Evolutionary conservation across 2,329 filamentous ascomycete species (phyloP).

Genomic region (Colletotrichum sp.): DNA sequence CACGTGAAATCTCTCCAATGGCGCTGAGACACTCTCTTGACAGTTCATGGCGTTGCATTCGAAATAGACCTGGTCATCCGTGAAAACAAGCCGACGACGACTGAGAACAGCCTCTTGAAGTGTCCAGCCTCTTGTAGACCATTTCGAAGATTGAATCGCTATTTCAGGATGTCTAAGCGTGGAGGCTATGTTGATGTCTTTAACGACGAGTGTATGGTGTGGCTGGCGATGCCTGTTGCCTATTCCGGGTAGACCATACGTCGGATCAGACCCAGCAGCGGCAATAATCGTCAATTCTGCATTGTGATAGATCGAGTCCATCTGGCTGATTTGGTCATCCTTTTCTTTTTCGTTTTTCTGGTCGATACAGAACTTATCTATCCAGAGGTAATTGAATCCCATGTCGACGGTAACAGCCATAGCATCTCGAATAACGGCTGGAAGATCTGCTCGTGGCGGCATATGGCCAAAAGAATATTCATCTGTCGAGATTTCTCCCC

Average conservation of each 20-base stretch:
- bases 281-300: constrained; percentile 42
- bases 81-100: constrained; percentile 41
- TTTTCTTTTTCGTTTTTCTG: constrained; percentile 21
- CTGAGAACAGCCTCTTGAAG: constrained; percentile 43
- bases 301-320: constrained; percentile 42
- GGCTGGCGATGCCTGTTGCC: constrained; percentile 33
- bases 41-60: constrained; percentile 43
- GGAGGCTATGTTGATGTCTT: constrained; percentile 1
- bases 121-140: constrained; percentile 43
- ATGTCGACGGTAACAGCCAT: constrained; percentile 34
- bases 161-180: constrained; percentile 21
- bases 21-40: constrained; percentile 36
- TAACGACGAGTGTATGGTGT: constrained; percentile 36
- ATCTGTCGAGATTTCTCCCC: no score
- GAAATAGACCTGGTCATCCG: constrained; percentile 43
- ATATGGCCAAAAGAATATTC: no score
- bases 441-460: background rate
- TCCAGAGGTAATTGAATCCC: constrained; percentile 41
- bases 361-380: constrained; percentile 41
- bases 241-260: constrained; percentile 39
- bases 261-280: constrained; percentile 36
- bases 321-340: constrained; percentile 34
- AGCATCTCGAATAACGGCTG: constrained; percentile 17
- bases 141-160: constrained; percentile 27
- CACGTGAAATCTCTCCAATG: constrained; percentile 25